phyloP scores from a whole-genome alignment of 2,329 filamentous ascomycete genomes.

The Sarocladium brachiariae region DNA sequence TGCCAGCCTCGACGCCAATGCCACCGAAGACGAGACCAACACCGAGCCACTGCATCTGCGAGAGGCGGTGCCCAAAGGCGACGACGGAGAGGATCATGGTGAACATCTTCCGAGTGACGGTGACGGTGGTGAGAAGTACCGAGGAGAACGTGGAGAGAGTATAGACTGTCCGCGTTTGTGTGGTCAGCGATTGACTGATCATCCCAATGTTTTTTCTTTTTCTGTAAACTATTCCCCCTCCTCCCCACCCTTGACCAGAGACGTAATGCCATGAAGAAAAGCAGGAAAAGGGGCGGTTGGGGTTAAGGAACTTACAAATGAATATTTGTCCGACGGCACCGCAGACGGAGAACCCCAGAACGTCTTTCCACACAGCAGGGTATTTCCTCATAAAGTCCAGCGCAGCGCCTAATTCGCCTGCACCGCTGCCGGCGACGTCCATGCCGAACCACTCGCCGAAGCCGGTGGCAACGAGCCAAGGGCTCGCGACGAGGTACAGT shows the following conservation, averaged over 20 bases:
- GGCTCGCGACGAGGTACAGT: constrained; percentile 68
- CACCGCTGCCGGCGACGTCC: constrained; percentile 50
- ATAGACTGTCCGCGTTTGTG: no score
- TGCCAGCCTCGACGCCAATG: constrained; percentile 81
- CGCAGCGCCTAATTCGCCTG: constrained; percentile 74
- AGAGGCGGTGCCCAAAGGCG: constrained; percentile 85
- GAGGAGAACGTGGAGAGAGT: constrained; percentile 89
- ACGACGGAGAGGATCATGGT: constrained; percentile 97
- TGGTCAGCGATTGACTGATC: no score
- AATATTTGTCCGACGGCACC: constrained; percentile 94
- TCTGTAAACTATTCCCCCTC: no score
- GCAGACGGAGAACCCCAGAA: constrained; percentile 82
- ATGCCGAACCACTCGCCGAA: constrained; percentile 60
- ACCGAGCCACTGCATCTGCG: constrained; percentile 86
- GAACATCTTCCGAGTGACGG: constrained; percentile 97
- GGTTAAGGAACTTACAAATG: constrained; percentile 56
- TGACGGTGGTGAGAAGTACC: constrained; percentile 89
- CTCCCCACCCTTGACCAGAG: no score
- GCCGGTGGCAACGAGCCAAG: constrained; percentile 66
- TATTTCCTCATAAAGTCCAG: constrained; percentile 73
- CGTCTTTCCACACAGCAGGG: constrained; percentile 77
- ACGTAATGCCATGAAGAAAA: no score
- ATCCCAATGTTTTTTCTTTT: no score
- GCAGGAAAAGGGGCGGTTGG: no score
- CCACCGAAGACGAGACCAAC: constrained; percentile 91